Conservation (phyloP, 768 basidiomycete species). For the Serendipita sp. region DNA sequence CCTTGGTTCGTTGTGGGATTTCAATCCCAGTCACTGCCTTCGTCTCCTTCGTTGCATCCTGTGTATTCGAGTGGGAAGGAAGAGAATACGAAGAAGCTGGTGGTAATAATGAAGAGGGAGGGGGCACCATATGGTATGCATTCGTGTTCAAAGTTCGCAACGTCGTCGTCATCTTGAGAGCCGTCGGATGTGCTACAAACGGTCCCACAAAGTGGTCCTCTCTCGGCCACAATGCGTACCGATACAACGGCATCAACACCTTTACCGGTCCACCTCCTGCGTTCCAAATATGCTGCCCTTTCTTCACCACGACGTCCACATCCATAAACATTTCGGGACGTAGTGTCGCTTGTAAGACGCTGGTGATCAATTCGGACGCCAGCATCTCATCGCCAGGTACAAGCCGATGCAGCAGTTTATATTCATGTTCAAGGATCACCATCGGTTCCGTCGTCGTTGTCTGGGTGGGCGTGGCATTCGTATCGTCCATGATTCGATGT, state of each 20-base stretch:
- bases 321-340: slow-evolving; percentile 18
- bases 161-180: slow-evolving; percentile 25
- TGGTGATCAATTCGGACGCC: slow-evolving; percentile 29
- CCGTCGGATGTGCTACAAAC: slow-evolving; percentile 31
- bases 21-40: neutral
- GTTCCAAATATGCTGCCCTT: slow-evolving; percentile 34
- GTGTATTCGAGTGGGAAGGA: slow-evolving; percentile 29
- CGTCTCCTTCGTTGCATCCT: neutral
- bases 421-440: slow-evolving; percentile 16
- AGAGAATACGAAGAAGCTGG: slow-evolving; percentile 6
- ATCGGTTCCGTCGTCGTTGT: slow-evolving; percentile 27
- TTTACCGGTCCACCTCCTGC: slow-evolving; percentile 28
- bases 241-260: slow-evolving; percentile 46
- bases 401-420: slow-evolving; percentile 31
- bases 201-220: slow-evolving; percentile 35
- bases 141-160: no score
- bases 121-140: no score
- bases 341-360: slow-evolving; percentile 12
- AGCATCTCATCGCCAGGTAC: slow-evolving; percentile 63
- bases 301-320: slow-evolving; percentile 23
- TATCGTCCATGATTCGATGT: slow-evolving; percentile 40
- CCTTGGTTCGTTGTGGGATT: slow-evolving; percentile 20
- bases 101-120: slow-evolving; percentile 8
- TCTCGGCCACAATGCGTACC: slow-evolving; percentile 29
- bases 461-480: slow-evolving; percentile 42